Conservation (phyloP, 1,284 basidiomycete genomes). For the Ceratobasidium sp. region DNA sequence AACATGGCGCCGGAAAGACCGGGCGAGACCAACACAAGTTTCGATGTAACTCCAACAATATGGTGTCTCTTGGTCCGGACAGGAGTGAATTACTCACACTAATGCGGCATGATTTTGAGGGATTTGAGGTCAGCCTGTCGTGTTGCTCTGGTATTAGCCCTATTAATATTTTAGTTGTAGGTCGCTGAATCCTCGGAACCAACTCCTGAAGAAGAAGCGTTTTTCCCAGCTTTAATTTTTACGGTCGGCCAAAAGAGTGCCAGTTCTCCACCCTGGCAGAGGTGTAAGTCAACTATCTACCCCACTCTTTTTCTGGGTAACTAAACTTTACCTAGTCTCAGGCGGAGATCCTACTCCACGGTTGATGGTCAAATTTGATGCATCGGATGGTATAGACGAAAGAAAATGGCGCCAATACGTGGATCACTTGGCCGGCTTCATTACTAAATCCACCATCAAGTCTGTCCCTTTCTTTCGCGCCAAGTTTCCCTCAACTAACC, state of each 20-base stretch:
- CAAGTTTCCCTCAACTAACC: background rate
- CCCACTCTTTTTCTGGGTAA: background rate
- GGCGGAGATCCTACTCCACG: background rate
- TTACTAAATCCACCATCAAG: background rate
- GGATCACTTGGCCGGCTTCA: background rate
- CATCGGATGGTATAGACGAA: background rate
- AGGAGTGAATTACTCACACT: background rate
- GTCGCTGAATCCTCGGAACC: conserved; percentile 6
- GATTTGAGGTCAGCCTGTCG: conserved; percentile 9
- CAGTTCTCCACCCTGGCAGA: background rate
- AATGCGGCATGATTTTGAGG: background rate
- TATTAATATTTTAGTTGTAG: background rate
- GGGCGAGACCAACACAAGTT: background rate
- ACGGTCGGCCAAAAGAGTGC: background rate
- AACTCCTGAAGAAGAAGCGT: background rate
- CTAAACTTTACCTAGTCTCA: conserved; percentile 1
- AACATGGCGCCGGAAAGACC: background rate
- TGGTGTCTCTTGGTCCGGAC: background rate
- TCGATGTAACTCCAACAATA: background rate
- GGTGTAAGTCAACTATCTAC: background rate
- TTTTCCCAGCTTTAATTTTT: background rate
- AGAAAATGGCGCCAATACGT: background rate
- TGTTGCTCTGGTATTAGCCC: background rate
- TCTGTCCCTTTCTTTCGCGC: background rate
- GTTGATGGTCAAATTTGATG: background rate